These are phyloP conservation scores for Thermomucor indicae-seudaticae DNA, from an alignment of 371 early-diverging fungal species.

Conservation along the genomic window DNA sequence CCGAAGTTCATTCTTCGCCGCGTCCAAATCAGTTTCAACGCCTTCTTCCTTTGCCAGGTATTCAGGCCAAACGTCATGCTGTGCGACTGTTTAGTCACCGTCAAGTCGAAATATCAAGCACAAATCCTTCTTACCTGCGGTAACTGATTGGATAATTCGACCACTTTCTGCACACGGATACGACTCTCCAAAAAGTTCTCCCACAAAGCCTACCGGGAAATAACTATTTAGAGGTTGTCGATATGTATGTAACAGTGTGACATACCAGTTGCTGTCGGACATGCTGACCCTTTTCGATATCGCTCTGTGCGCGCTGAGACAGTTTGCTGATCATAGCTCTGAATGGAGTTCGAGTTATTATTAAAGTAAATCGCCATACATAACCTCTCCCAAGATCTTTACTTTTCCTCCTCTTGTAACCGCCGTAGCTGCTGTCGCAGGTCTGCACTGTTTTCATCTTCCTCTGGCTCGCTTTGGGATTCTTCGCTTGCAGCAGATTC, in stretches of 20 bases:
- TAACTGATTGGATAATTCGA: conserved; percentile 74
- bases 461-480: conserved; percentile 9
- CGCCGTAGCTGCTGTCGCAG: conserved; percentile 68
- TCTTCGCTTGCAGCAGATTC: conserved; percentile 27
- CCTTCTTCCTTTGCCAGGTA: conserved; percentile 30
- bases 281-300: conserved; percentile 87
- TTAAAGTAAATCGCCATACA: no score
- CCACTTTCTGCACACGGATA: conserved; percentile 83
- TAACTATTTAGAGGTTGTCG: neutral
- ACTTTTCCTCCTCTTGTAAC: conserved; percentile 80
- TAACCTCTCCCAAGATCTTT: conserved; percentile 7
- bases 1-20: conserved; percentile 29
- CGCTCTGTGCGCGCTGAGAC: conserved; percentile 67
- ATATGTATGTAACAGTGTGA: neutral
- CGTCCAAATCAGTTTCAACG: conserved; percentile 22
- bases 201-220: conserved; percentile 62
- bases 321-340: conserved; percentile 62
- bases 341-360: no score
- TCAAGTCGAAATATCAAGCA: neutral
- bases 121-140: conserved; percentile 48
- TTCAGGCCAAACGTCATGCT: conserved; percentile 27
- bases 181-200: conserved; percentile 84
- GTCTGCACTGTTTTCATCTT: conserved; percentile 14
- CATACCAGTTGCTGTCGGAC: conserved; percentile 69
- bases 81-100: neutral